Conservation (phyloP, 257 asterid genomes). For the Gentiana macrophylla region DNA sequence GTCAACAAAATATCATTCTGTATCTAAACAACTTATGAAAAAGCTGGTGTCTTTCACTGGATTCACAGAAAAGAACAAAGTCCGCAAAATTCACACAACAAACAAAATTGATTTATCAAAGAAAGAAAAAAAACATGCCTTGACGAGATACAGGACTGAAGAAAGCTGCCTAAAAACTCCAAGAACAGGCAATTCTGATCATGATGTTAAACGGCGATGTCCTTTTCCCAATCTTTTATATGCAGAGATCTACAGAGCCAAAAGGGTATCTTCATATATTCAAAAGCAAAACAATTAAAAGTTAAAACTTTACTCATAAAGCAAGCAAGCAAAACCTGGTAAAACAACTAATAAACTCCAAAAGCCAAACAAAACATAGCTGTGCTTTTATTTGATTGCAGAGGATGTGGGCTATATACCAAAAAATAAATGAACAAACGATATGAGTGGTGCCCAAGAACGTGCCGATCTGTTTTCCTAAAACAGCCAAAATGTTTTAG, state of each 20-base stretch:
- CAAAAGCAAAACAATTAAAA: not conserved
- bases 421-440: too few relatives aligned
- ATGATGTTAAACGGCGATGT: not conserved
- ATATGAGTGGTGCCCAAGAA: too few relatives aligned
- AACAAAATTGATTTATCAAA: not conserved
- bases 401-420: not conserved
- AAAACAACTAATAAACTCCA: not conserved
- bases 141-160: not conserved
- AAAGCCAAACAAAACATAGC: slow-evolving; percentile 1
- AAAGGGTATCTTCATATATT: not conserved
- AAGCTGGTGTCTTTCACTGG: not conserved
- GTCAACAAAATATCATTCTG: not conserved
- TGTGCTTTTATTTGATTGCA: not conserved
- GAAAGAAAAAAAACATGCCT: not conserved
- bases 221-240: not conserved
- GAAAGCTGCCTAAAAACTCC: not conserved
- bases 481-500: too few relatives aligned
- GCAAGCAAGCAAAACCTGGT: not conserved
- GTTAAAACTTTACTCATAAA: not conserved
- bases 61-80: not conserved
- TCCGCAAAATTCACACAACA: not conserved
- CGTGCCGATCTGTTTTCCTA: too few relatives aligned
- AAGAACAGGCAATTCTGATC: slow-evolving; percentile 1
- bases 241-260: slow-evolving; percentile 3
- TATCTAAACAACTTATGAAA: not conserved